Evolutionary conservation across 805 yeast genomes (phyloP), one percentile per base, ranked within the genome.

Genomic region (Ogataea trehalophila): DNA sequence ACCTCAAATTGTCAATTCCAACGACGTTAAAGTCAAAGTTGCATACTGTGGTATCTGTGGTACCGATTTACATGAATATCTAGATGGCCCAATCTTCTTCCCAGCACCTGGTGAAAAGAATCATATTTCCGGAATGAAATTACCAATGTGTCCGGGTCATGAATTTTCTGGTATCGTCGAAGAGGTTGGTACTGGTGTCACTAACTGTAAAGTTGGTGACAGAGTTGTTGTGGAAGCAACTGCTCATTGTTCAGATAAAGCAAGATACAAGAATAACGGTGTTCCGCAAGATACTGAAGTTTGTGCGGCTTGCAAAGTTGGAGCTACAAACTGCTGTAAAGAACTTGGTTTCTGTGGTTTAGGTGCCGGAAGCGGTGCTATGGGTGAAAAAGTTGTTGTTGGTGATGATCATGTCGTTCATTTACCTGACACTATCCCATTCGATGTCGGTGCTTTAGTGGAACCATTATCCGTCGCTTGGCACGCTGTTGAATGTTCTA

Each of bases 31-130:
- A 35, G 47, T 68, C 33, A 57, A 66, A 44, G 55, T 67, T 33
- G 66, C 62, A 4, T 77, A 69, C 59, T 79, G 85, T 56, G 87
- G 87, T 6, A 79, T 81, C 39, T 81, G 87, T 56, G 86, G 86
- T 26, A 72, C 82, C 1, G 85, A 80, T 59, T 63, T 80, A 37
- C 83, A 79, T 54, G 81, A 83, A 60, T 80, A 70, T 54, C 54
- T 66, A 26, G 79, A 75, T 26, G 84, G 83, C 0, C 85, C 87
- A 9, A 77, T 78, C 46, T 80, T 82, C 59, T 79, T 79, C 64
- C 73, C 47, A 17, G 18, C 66, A 62, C 45, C 48, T 8, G 55
- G 55, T 17, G 37, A 36, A 7, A 55, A 55, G 2, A 69, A 75
- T 46, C 66, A 65, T 36, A 60, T 77, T 16, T 71, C 76, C 1